Percentiles rank a stretch among this genome's conserved stretches.
Evolutionary conservation across 2,329 filamentous ascomycete genomes (phyloP).

Genomic region (Colletotrichum salicis): DNA sequence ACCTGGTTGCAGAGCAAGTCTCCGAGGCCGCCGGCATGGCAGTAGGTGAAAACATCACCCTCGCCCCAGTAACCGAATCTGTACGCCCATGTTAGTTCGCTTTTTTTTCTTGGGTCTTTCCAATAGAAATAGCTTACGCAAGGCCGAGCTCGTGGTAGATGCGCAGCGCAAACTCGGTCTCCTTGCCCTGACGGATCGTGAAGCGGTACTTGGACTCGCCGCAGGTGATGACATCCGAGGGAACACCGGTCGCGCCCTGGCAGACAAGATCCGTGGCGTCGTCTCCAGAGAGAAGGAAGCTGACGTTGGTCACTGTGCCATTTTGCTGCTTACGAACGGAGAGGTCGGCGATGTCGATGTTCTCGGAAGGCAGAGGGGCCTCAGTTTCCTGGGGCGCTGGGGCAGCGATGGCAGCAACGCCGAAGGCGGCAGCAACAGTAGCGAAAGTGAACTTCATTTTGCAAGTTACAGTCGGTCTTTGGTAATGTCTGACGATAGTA

Average conservation of each 20-base stretch:
- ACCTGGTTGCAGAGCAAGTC: constrained; percentile 38
- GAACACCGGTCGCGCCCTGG: constrained; percentile 31
- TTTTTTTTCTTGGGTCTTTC: not conserved
- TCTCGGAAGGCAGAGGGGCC: constrained; percentile 35
- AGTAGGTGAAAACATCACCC: constrained; percentile 37
- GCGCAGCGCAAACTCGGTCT: constrained; percentile 36
- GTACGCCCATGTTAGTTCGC: not conserved
- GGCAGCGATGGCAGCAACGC: constrained; percentile 37
- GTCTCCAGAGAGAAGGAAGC: constrained; percentile 39
- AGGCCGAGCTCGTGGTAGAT: constrained; percentile 39
- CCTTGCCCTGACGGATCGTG: constrained; percentile 35
- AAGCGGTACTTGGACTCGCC: constrained; percentile 44
- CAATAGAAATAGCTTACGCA: constrained; percentile 36
- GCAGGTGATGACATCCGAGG: constrained; percentile 40
- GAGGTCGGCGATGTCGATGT: constrained; percentile 40
- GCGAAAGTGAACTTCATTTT: constrained; percentile 41
- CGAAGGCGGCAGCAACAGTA: constrained; percentile 36
- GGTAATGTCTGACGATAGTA: too few species aligned
- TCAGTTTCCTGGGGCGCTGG: constrained; percentile 21
- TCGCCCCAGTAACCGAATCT: constrained; percentile 37
- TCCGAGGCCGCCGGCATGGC: constrained; percentile 37
- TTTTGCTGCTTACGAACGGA: constrained; percentile 38
- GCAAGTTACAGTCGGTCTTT: not conserved
- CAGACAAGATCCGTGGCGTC: constrained; percentile 37
- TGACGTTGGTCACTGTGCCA: constrained; percentile 33